Conservation (phyloP, 352 stramenopile genomes). For the Peronospora tabacina region DNA sequence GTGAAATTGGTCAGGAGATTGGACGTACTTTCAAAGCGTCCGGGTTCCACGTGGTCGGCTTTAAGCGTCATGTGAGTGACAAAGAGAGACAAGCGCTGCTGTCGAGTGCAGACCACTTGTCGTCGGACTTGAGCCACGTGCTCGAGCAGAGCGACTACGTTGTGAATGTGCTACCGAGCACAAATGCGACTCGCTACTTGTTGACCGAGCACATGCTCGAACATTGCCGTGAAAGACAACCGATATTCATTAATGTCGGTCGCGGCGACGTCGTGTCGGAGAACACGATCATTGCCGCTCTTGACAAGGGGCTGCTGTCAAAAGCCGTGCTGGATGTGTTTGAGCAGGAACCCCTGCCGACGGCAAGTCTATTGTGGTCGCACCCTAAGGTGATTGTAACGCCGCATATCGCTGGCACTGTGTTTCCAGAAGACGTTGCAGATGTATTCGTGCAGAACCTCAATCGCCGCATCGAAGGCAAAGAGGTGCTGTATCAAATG, state of each 20-base stretch:
- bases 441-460: conserved; percentile 61
- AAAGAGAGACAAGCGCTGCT: conserved; percentile 12
- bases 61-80: conserved; percentile 47
- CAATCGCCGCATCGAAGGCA: conserved; percentile 28
- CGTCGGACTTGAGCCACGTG: conserved; percentile 38
- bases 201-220: conserved; percentile 44
- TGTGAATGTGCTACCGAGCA: conserved; percentile 81
- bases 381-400: conserved; percentile 64
- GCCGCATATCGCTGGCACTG: conserved; percentile 72
- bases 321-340: conserved; percentile 53
- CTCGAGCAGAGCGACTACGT: conserved; percentile 61
- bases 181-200: conserved; percentile 53
- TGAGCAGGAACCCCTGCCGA: conserved; percentile 38
- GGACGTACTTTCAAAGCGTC: conserved; percentile 39
- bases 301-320: conserved; percentile 57
- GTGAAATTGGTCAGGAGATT: conserved; percentile 55
- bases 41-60: conserved; percentile 54
- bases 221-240: conserved; percentile 39
- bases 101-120: conserved; percentile 34
- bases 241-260: conserved; percentile 84
- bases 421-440: conserved; percentile 68
- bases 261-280: conserved; percentile 77
- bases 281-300: conserved; percentile 44
- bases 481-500: conserved; percentile 36
- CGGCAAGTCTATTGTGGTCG: conserved; percentile 52